Base-by-base conservation (phyloP, 2,329 filamentous ascomycete genomes). In the Colletotrichum sp. region DNA sequence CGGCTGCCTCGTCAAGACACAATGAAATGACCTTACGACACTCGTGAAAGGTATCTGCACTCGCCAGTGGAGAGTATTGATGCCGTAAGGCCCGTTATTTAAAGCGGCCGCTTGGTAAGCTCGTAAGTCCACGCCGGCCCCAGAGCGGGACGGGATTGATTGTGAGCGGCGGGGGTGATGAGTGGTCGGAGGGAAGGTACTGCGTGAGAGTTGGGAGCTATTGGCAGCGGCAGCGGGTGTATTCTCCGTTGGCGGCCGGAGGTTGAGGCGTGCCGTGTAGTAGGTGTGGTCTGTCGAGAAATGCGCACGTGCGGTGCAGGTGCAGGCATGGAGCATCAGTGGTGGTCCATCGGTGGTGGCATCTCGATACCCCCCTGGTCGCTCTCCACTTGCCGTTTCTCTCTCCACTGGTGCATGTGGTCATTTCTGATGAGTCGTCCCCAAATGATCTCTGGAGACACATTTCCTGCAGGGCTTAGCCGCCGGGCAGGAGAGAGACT, bases 41-140 rank as follows among this genome's bases (percentile, higher is more conserved):
- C 27, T 74, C 63, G 44, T 52, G 44, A 52, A 52, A 52, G 12
- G 44, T 13, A 52, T 5, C 2, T 22, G 44, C 44, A 52, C 22
- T 11, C 16, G 16, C 30, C 57, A 29, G n/a, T n/a, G n/a, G n/a
- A n/a, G 32, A 19, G 15, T 39, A 36, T 63, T 34, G 73, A 63
- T 69, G 63, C 34, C 63, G 44, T 72, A 76, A 76, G 16, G n/a
- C 12, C 11, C 4, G 19, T 44, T 76, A 73, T 76, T 76, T 76
- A 22, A 30, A 55, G 11, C 49, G 19, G 9, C 9, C 30, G 62
- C 30, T 76, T 73, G 39, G 73, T 64, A 76, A 73, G 73, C 69
- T 32, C 39, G 29, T 29, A 27, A n/a, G 16, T 63, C 16, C 5
- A 32, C 27, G 9, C 36, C 63, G 44, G 34, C 63, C 16, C 16